A percentile compares a stretch with the other conserved stretches of the same genome.
These are phyloP conservation scores for Diophrys sp. DNA, from an alignment of 73 alveolate genomes.

Conservation along the genomic window DNA sequence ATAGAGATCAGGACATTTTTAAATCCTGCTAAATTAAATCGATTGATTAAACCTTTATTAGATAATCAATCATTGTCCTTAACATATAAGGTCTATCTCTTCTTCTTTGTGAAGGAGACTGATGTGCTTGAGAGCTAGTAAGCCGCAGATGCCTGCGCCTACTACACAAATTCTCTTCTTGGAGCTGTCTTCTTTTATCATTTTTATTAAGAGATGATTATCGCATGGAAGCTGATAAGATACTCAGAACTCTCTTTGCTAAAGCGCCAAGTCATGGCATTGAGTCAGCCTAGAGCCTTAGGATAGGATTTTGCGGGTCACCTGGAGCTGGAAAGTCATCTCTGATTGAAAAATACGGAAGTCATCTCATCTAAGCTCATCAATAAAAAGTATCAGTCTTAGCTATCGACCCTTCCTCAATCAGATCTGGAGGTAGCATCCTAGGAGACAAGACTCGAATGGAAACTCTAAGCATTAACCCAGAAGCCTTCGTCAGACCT, in stretches of 20 bases:
- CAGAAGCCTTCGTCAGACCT: conserved; percentile 65
- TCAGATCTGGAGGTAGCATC: conserved; percentile 70
- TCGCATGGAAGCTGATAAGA: conserved; percentile 39
- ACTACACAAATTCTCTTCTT: background rate
- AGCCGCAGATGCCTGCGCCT: conserved; percentile 3
- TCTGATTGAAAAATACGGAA: conserved; percentile 63
- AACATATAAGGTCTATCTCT: too few relatives aligned
- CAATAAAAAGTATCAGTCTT: conserved; percentile 58
- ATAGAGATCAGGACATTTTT: too few relatives aligned
- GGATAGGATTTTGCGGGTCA: conserved; percentile 76
- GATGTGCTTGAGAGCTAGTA: background rate
- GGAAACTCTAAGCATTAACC: conserved; percentile 48
- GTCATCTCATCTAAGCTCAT: conserved; percentile 23
- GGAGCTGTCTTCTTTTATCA: background rate
- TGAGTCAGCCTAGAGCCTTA: conserved; percentile 6
- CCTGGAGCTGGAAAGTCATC: conserved; percentile 84
- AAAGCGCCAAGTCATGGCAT: background rate
- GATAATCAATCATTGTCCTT: too few relatives aligned
- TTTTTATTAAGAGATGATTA: conserved; percentile 21
- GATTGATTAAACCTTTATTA: too few relatives aligned
- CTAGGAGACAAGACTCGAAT: conserved; percentile 81
- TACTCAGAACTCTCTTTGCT: conserved; percentile 34
- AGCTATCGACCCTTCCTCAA: conserved; percentile 71
- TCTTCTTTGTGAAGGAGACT: too few relatives aligned
- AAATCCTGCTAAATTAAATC: too few relatives aligned